Percentiles rank a stretch among this genome's conserved stretches.
Conservation (phyloP, 1,284 basidiomycete species). For the Kalmanozyma brasiliensis region DNA sequence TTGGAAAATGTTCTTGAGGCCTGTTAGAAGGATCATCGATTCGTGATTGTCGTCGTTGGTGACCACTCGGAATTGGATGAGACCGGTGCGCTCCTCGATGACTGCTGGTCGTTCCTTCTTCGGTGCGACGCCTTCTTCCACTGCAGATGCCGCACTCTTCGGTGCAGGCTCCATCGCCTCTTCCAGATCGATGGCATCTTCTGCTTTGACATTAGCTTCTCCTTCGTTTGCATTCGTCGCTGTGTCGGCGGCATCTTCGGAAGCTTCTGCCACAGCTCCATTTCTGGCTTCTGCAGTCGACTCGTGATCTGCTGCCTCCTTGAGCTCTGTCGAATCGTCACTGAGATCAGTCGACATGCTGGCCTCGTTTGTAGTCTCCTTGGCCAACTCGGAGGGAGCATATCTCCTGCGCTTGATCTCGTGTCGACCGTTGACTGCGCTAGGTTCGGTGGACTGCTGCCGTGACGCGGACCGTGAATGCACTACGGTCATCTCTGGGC, state of each 20-base stretch:
- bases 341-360: constrained; percentile 42
- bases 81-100: constrained; percentile 81
- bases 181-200: constrained; percentile 45
- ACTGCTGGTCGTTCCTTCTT: constrained; percentile 73
- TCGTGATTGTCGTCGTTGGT: constrained; percentile 81
- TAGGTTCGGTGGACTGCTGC: constrained; percentile 26
- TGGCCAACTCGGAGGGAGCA: constrained; percentile 14
- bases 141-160: constrained; percentile 40
- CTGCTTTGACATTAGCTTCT: constrained; percentile 32
- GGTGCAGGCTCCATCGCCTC: constrained; percentile 37
- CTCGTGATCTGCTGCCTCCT: constrained; percentile 1
- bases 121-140: constrained; percentile 39
- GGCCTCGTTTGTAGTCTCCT: constrained; percentile 19
- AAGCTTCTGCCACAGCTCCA: constrained; percentile 2
- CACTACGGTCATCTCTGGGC: constrained; percentile 43
- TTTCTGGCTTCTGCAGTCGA: constrained; percentile 3
- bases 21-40: constrained; percentile 83
- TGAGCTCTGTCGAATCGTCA: constrained; percentile 34
- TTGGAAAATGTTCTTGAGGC: constrained; percentile 95
- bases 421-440: constrained; percentile 18
- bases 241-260: constrained; percentile 1
- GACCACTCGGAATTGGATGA: constrained; percentile 87
- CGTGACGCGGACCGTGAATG: constrained; percentile 41
- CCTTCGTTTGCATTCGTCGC: constrained; percentile 2
- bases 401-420: constrained; percentile 35